A percentile compares a stretch with the other conserved stretches of the same genome.
Conservation (phyloP, 176 grass and related monocot species). For the Eremochloa ophiuroides region DNA sequence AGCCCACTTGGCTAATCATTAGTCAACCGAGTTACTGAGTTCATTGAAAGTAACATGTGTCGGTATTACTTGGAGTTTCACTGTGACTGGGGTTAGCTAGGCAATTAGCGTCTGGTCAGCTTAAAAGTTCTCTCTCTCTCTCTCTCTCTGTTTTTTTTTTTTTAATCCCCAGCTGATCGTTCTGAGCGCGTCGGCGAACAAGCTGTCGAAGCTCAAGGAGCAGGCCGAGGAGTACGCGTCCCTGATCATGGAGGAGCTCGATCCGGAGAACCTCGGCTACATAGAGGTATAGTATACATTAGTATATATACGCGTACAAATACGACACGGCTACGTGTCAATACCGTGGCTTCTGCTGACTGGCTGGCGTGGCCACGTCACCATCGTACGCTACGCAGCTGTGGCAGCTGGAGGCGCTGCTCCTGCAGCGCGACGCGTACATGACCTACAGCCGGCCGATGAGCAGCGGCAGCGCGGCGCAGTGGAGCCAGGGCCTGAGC, state of each 20-base stretch:
- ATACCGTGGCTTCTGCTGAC: background rate
- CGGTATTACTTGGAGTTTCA: background rate
- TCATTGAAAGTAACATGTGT: background rate
- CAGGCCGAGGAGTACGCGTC: constrained; percentile 76
- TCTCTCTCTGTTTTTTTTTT: too few species aligned
- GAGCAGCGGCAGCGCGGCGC: constrained; percentile 62
- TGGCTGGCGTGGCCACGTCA: background rate
- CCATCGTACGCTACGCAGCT: constrained; percentile 44
- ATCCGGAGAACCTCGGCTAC: constrained; percentile 73
- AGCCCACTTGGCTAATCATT: background rate
- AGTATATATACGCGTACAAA: background rate
- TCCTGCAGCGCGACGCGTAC: constrained; percentile 80
- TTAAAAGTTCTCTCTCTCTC: too few species aligned
- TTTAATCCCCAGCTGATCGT: constrained; percentile 64
- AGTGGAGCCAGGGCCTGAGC: constrained; percentile 79
- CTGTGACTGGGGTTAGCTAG: background rate
- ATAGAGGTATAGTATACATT: constrained; percentile 55
- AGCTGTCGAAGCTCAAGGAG: constrained; percentile 70
- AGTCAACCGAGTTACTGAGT: background rate
- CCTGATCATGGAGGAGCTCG: constrained; percentile 88
- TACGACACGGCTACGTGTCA: background rate
- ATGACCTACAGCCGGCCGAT: constrained; percentile 79
- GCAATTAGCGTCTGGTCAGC: background rate
- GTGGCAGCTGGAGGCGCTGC: constrained; percentile 74
- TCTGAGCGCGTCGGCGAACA: constrained; percentile 79